Evolutionary conservation across 768 basidiomycete genomes (phyloP).

Genomic region (Dentipellis sp.): DNA sequence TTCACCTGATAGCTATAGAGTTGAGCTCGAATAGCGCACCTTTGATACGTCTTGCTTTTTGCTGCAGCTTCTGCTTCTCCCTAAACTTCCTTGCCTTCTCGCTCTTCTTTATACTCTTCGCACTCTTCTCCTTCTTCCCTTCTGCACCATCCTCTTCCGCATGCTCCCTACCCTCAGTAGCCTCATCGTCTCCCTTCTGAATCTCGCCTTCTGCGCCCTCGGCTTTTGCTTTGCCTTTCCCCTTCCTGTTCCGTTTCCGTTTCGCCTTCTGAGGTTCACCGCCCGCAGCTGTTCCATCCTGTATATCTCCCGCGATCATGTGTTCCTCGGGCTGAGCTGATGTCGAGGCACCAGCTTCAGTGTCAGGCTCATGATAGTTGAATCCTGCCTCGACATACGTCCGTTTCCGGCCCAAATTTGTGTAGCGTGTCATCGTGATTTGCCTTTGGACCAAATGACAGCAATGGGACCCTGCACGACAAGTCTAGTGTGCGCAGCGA

Average conservation of each 20-base stretch:
- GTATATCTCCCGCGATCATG: constrained; percentile 1
- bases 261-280: constrained; percentile 42
- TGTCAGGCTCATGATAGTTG: constrained; percentile 17
- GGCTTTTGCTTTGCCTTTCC: constrained; percentile 27
- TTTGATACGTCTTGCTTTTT: constrained; percentile 18
- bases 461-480: no score
- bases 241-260: constrained; percentile 43
- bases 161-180: background rate
- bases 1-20: background rate
- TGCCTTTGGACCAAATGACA: no score
- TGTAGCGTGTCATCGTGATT: constrained; percentile 57
- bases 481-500: no score
- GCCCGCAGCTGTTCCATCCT: constrained; percentile 1
- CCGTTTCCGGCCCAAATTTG: constrained; percentile 67
- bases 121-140: constrained; percentile 7
- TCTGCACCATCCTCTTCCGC: background rate
- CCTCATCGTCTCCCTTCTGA: background rate
- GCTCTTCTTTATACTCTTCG: constrained; percentile 15
- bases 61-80: constrained; percentile 20
- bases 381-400: constrained; percentile 63
- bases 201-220: constrained; percentile 17
- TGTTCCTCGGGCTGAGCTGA: background rate
- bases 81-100: constrained; percentile 23
- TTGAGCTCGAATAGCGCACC: constrained; percentile 6
- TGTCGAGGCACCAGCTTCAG: constrained; percentile 9